These are phyloP conservation scores for Papiliotrema flavescens DNA, from an alignment of 1,284 basidiomycete species.

Conservation along the genomic window DNA sequence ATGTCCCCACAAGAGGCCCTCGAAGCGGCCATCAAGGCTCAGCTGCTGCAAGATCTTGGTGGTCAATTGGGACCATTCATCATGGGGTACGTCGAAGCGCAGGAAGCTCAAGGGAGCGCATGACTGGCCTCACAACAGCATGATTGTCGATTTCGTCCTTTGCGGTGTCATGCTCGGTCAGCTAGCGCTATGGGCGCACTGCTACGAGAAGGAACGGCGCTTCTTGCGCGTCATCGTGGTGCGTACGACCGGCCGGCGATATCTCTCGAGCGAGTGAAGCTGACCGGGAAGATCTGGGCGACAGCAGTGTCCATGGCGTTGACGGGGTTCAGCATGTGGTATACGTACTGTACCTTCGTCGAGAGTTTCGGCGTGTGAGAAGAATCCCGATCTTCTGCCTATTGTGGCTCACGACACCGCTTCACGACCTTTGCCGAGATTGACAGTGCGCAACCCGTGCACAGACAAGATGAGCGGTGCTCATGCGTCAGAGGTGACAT, in stretches of 20 bases:
- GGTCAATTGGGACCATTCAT: conserved; percentile 1
- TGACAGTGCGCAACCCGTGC: not conserved
- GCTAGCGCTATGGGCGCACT: not conserved
- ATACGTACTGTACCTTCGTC: not conserved
- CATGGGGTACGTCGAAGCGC: not conserved
- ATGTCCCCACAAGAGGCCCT: not conserved
- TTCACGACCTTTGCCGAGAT: not conserved
- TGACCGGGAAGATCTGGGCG: not conserved
- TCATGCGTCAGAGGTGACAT: not conserved
- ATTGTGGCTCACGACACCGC: not conserved
- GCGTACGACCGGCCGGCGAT: not conserved
- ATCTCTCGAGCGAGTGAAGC: not conserved
- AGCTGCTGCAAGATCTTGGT: not conserved
- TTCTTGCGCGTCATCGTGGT: not conserved
- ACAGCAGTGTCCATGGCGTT: not conserved
- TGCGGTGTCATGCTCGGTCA: not conserved
- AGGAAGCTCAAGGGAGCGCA: not conserved
- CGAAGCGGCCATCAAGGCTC: not conserved
- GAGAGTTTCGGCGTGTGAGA: not conserved
- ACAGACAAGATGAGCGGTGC: not conserved
- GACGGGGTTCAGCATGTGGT: not conserved
- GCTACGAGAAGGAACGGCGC: not conserved
- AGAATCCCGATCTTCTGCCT: not conserved
- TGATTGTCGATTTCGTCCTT: not conserved
- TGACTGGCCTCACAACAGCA: not conserved